These are phyloP conservation scores for Aspergillus steynii DNA, from an alignment of 495 filamentous ascomycete species.

Conservation along the genomic window DNA sequence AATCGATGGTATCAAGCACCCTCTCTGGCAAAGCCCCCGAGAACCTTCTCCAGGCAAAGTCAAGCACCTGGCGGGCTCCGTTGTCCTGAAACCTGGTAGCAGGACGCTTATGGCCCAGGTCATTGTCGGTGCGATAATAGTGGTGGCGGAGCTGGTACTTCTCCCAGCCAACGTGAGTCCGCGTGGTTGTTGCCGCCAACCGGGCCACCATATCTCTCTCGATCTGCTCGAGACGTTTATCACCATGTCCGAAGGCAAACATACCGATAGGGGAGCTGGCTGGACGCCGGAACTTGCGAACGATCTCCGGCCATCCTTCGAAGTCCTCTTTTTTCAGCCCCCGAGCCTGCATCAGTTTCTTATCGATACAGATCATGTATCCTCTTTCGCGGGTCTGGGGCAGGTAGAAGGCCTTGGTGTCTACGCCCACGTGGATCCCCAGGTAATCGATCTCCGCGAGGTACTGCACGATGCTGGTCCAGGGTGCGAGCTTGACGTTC, in stretches of 20 bases:
- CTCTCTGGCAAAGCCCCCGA: constrained; percentile 51
- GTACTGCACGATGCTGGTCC: constrained; percentile 52
- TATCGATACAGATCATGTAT: constrained; percentile 69
- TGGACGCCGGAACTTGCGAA: constrained; percentile 50
- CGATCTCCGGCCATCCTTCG: constrained; percentile 34
- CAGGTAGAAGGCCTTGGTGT: constrained; percentile 77
- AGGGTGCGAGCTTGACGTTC: constrained; percentile 68
- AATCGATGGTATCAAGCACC: constrained; percentile 69
- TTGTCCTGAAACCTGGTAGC: constrained; percentile 58
- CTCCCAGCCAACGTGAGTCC: constrained; percentile 51
- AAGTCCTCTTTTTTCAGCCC: constrained; percentile 16
- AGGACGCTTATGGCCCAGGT: constrained; percentile 53
- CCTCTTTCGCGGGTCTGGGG: constrained; percentile 75
- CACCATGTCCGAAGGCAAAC: constrained; percentile 56
- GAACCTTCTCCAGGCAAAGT: constrained; percentile 56
- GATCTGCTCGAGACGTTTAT: constrained; percentile 54
- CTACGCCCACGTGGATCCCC: constrained; percentile 44
- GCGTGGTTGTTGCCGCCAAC: constrained; percentile 7
- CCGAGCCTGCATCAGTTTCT: constrained; percentile 24
- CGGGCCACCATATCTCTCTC: constrained; percentile 38
- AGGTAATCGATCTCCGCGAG: constrained; percentile 59
- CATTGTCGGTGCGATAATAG: constrained; percentile 42
- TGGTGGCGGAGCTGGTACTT: constrained; percentile 58
- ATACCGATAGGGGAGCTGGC: constrained; percentile 64
- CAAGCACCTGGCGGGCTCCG: constrained; percentile 51